Conservation (phyloP, 2,329 filamentous ascomycete genomes). For the Mariannaea sp. region DNA sequence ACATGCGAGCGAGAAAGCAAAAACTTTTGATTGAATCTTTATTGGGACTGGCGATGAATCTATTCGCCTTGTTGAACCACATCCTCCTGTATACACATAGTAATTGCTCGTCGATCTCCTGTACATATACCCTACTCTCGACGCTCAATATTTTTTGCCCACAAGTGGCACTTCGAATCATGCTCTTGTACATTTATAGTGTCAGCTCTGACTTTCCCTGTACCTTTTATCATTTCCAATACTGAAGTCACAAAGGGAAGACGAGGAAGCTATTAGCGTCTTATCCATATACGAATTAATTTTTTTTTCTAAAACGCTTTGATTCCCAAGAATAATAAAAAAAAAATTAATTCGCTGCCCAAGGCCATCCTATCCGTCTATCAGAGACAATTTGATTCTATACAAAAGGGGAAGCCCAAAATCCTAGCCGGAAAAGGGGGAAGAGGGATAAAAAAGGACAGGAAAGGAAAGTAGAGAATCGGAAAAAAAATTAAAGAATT, state of each 20-base stretch:
- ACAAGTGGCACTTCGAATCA: conserved; percentile 24
- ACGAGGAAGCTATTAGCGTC: too few species aligned
- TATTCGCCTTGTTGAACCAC: conserved; percentile 21
- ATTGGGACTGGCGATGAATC: conserved; percentile 22
- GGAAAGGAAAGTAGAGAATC: not conserved
- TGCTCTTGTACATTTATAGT: conserved; percentile 8
- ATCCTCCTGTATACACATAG: conserved; percentile 29
- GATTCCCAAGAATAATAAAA: too few species aligned
- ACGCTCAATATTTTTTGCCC: conserved; percentile 23
- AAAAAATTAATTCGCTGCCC: not conserved
- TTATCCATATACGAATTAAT: too few species aligned
- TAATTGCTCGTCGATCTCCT: conserved; percentile 29
- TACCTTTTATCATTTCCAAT: too few species aligned
- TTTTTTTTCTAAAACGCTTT: too few species aligned
- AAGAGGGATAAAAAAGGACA: too few species aligned
- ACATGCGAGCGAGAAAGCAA: conserved; percentile 22
- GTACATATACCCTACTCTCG: conserved; percentile 12
- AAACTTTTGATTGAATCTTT: conserved; percentile 20
- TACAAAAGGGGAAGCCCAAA: conserved; percentile 2
- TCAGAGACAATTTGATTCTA: conserved; percentile 29
- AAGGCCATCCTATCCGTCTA: conserved; percentile 22
- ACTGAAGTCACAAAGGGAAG: not conserved
- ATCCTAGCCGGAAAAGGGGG: too few species aligned
- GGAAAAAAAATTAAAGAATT: conserved; percentile 11
- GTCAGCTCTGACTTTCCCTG: too few species aligned